A percentile compares a stretch with the other conserved stretches of the same genome.
phyloP scores from a whole-genome alignment of 108 stramenopile genomes.

The Fistulifera solaris region DNA sequence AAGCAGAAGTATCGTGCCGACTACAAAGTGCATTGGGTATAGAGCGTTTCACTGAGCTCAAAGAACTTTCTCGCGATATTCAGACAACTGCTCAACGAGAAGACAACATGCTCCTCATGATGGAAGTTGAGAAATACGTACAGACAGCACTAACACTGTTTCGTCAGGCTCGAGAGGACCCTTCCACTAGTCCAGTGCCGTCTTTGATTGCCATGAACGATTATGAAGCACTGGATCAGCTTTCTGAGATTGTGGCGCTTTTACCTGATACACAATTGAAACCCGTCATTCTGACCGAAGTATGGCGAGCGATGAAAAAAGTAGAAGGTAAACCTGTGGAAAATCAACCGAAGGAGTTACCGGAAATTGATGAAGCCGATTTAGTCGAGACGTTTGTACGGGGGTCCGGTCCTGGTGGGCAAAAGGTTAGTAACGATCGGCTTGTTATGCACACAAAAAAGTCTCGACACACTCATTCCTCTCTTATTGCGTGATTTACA shows the following conservation, averaged over 20 bases:
- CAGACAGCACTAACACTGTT: constrained; percentile 24
- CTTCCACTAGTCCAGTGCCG: constrained; percentile 7
- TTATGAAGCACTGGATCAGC: constrained; percentile 36
- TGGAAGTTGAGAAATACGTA: constrained; percentile 43
- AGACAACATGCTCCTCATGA: background rate
- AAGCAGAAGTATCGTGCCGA: constrained; percentile 29
- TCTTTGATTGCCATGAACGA: constrained; percentile 21
- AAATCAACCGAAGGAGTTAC: background rate
- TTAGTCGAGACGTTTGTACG: constrained; percentile 72
- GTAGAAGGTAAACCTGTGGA: background rate
- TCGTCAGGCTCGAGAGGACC: constrained; percentile 23
- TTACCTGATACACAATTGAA: constrained; percentile 36
- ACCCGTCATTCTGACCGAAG: constrained; percentile 37
- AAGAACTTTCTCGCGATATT: constrained; percentile 6
- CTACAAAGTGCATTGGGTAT: constrained; percentile 36
- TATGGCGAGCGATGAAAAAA: constrained; percentile 23
- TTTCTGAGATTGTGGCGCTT: constrained; percentile 59
- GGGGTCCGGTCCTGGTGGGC: constrained; percentile 74
- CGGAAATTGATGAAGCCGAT: constrained; percentile 43
- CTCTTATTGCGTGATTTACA: too few relatives aligned
- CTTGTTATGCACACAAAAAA: too few relatives aligned
- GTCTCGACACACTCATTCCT: too few relatives aligned
- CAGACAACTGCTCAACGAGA: background rate
- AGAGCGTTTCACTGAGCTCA: constrained; percentile 24
- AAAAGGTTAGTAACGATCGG: constrained; percentile 33